Evolutionary conservation across 305 asterid species (phyloP).

Genomic region (Galium porrigens): DNA sequence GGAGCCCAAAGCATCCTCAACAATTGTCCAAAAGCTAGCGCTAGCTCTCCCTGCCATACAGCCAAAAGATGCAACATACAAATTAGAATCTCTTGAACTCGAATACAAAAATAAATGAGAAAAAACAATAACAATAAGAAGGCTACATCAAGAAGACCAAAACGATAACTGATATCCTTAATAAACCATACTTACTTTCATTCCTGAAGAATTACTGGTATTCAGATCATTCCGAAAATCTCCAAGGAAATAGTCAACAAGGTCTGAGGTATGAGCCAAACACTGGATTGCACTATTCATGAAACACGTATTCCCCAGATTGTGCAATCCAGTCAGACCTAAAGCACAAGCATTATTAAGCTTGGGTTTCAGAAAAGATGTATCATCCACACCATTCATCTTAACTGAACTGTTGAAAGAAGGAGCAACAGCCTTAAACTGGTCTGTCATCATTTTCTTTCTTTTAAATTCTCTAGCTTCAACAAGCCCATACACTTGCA

Average conservation of each 20-base stretch:
- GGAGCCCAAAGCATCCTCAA: slow-evolving; percentile 68
- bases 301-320: slow-evolving; percentile 71
- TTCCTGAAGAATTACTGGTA: slow-evolving; percentile 50
- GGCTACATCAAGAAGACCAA: not conserved
- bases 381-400: slow-evolving; percentile 22
- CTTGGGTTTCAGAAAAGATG: not conserved
- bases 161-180: not conserved
- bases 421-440: slow-evolving; percentile 21
- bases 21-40: slow-evolving; percentile 59
- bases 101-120: not conserved
- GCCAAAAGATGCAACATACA: slow-evolving; percentile 11
- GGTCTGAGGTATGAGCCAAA: slow-evolving; percentile 55
- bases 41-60: slow-evolving; percentile 58
- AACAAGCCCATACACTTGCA: slow-evolving; percentile 41
- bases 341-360: slow-evolving; percentile 21
- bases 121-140: not conserved
- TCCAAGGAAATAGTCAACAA: slow-evolving; percentile 64
- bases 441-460: slow-evolving; percentile 26
- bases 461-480: slow-evolving; percentile 27
- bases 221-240: slow-evolving; percentile 58
- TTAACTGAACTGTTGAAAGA: slow-evolving; percentile 24
- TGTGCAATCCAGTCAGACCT: slow-evolving; percentile 66
- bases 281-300: slow-evolving; percentile 82
- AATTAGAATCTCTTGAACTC: not conserved
- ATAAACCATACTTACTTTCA: slow-evolving; percentile 34